phyloP scores from a whole-genome alignment of 306 rosid genomes.

The Cucurbita pepo region DNA sequence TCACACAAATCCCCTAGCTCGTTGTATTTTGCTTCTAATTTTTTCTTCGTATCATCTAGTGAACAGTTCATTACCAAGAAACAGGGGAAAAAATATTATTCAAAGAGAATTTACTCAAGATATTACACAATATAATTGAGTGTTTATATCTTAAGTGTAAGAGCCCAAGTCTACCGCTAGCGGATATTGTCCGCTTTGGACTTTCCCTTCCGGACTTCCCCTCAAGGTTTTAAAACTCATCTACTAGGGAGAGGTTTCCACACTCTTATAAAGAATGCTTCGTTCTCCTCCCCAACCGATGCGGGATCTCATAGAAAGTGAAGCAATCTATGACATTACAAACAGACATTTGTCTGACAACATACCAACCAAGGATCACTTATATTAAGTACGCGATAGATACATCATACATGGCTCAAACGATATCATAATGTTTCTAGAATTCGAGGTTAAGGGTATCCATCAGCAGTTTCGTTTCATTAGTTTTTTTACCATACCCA shows the following conservation, averaged over 20 bases:
- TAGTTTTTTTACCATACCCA: background rate
- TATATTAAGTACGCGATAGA: background rate
- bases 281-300: background rate
- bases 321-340: background rate
- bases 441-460: background rate
- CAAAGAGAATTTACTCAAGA: background rate
- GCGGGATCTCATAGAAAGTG: background rate
- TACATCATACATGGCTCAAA: background rate
- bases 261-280: no score
- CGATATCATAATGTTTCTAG: background rate
- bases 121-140: background rate
- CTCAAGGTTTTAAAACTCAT: no score
- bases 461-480: background rate
- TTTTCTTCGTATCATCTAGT: constrained; percentile 55
- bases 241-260: no score
- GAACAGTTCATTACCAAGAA: background rate
- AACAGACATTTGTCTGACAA: background rate
- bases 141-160: no score
- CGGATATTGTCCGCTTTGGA: no score
- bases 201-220: no score
- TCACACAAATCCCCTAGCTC: constrained; percentile 89
- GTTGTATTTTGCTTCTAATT: constrained; percentile 60
- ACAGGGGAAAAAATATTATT: background rate
- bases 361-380: background rate
- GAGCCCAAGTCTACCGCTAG: no score